phyloP scores from a whole-genome alignment of 768 basidiomycete species.

The Leccinum uliginosum region DNA sequence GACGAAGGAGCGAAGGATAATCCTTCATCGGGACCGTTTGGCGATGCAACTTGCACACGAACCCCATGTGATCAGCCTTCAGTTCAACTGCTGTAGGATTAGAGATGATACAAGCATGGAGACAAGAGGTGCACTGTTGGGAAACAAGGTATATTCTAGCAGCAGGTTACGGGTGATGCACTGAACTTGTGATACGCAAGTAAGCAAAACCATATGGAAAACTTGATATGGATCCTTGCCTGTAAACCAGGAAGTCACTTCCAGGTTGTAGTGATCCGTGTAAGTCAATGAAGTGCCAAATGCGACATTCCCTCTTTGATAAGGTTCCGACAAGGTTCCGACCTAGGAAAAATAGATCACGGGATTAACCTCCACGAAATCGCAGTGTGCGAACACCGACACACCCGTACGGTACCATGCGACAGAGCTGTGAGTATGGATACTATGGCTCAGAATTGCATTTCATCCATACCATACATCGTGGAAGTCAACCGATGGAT shows the following conservation, averaged over 20 bases:
- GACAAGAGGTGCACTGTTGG: background rate
- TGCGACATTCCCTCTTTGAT: background rate
- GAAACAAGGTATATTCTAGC: background rate
- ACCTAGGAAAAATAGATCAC: background rate
- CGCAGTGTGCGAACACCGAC: background rate
- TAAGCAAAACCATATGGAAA: background rate
- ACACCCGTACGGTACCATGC: background rate
- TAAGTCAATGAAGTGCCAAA: background rate
- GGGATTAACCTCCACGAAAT: background rate
- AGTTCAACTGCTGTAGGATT: background rate
- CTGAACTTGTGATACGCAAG: background rate
- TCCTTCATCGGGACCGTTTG: background rate
- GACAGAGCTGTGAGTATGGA: background rate
- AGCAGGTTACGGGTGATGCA: constrained; percentile 1
- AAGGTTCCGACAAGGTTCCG: background rate
- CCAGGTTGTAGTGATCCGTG: background rate
- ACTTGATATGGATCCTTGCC: background rate
- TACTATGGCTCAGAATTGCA: no score
- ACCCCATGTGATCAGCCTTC: background rate
- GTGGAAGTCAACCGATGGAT: background rate
- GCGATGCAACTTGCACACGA: background rate
- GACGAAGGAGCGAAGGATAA: background rate
- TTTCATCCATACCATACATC: background rate
- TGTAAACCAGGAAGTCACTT: background rate
- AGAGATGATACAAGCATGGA: background rate